Evolutionary conservation across 345 rosid genomes (phyloP), one percentile per base, ranked within the genome.

Genomic region (Ricinus communis): DNA sequence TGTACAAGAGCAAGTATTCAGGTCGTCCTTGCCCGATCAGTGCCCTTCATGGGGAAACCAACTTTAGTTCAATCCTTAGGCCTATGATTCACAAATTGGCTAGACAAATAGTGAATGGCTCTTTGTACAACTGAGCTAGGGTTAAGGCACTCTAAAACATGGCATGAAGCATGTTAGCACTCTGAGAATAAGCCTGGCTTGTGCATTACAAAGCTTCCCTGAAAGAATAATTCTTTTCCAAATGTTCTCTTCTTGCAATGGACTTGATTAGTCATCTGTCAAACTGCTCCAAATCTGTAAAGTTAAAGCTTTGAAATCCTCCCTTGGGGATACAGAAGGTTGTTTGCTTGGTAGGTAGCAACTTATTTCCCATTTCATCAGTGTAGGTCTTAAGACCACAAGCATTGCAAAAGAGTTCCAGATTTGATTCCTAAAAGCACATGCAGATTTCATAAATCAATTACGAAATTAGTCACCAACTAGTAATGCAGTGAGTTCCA

Each of bases 291-390:
- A 81, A 71, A 28, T 88, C 88, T 49, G 75, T 27, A 75, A 90
- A 82, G 59, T 71, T 73, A 61, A 75, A 86, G 69, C 70, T 81
- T 71, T 81, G 78, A 54, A 73, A 79, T 31, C 79, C 87, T 52
- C 55, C 84, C 85, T 82, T 76, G 6, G 93, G 91, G 56, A 15
- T 36, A 38, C 63, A 66, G 57, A 94, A 86, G n/a, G 78, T 86
- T 74, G 85, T 31, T 79, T 94, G 98, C 82, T 87, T 94, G 24
- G 86, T 76, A 4, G 90, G 88, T 72, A 91, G 71, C 64, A 81
- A 74, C 77, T 71, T 86, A 62, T 81, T 81, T 74, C 93, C 93
- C 28, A 62, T 76, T 27, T 82, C 83, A 70, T 94, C 93, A 4
- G 69, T 49, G 53, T 62, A 74, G 36, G 81, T 84, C 86, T 87